These are phyloP conservation scores for Aspergillus nanangensis DNA, from an alignment of 495 filamentous ascomycete genomes.

Conservation along the genomic window DNA sequence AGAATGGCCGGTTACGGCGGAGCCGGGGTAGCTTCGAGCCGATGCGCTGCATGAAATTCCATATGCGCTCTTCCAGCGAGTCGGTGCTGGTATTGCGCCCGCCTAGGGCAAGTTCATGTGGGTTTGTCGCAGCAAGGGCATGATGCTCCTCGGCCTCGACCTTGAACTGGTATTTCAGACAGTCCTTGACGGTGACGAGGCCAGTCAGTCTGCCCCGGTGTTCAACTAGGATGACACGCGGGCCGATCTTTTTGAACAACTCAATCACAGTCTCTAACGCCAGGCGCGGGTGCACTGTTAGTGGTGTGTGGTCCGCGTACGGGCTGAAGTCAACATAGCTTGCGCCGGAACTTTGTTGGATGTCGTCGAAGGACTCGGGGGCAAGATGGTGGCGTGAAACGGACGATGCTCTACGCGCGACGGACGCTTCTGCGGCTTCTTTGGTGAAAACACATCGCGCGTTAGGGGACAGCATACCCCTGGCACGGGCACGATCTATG, in stretches of 20 bases:
- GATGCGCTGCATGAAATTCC: constrained; percentile 56
- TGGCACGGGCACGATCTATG: constrained; percentile 76
- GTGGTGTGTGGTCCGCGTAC: constrained; percentile 85
- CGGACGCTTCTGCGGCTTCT: constrained; percentile 42
- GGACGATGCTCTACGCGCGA: constrained; percentile 30
- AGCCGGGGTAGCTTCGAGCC: constrained; percentile 52
- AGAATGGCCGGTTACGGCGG: constrained; percentile 17
- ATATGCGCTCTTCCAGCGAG: constrained; percentile 60
- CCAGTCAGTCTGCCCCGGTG: constrained; percentile 78
- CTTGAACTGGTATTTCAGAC: constrained; percentile 96
- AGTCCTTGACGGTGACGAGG: constrained; percentile 94
- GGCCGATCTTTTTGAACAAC: constrained; percentile 97
- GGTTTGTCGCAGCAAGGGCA: constrained; percentile 43
- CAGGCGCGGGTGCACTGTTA: constrained; percentile 86
- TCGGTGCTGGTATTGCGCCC: constrained; percentile 26
- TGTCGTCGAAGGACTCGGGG: constrained; percentile 61
- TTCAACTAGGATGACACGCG: constrained; percentile 89
- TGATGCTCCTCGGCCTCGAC: constrained; percentile 89
- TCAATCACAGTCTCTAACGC: constrained; percentile 98
- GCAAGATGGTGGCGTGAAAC: constrained; percentile 25
- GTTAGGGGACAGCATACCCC: constrained; percentile 62
- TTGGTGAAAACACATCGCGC: constrained; percentile 77
- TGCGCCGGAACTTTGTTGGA: constrained; percentile 51
- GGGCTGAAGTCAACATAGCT: constrained; percentile 76
- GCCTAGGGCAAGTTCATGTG: constrained; percentile 36